phyloP scores from a whole-genome alignment of 345 rosid genomes.

The Linum usitatissimum region DNA sequence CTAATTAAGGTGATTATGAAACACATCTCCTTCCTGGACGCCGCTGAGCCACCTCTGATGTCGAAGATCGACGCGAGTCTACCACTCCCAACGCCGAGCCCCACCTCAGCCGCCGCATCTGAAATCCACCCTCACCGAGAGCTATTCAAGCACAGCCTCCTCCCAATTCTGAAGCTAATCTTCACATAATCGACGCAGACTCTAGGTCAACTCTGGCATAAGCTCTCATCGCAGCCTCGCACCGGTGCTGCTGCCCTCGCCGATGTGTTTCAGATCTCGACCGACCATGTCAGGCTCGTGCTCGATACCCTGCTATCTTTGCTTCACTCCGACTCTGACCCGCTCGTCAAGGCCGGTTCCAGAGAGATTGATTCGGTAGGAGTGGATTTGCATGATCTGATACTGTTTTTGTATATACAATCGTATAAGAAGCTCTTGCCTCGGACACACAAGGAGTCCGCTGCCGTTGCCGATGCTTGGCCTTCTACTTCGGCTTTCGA shows the following conservation, averaged over 20 bases:
- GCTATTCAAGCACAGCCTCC: conserved; percentile 90
- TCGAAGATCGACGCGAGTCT: conserved; percentile 7
- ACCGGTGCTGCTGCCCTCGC: conserved; percentile 53
- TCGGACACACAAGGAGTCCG: too few relatives aligned
- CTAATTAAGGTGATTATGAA: too few relatives aligned
- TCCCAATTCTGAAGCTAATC: conserved; percentile 84
- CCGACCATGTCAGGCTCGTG: conserved; percentile 74
- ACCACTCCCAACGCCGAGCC: too few relatives aligned
- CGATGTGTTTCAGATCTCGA: conserved; percentile 79
- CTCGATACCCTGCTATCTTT: conserved; percentile 80
- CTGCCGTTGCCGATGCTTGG: too few relatives aligned
- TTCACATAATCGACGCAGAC: conserved; percentile 71
- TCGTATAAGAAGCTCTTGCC: too few relatives aligned
- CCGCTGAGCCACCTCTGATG: background rate
- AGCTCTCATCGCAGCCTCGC: conserved; percentile 36
- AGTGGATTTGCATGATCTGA: conserved; percentile 78
- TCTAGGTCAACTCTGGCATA: conserved; percentile 58
- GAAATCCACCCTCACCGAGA: conserved; percentile 74
- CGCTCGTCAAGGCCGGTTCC: conserved; percentile 38
- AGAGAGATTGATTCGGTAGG: conserved; percentile 57
- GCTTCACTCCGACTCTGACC: conserved; percentile 69
- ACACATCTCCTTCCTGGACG: too few relatives aligned
- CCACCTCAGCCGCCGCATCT: too few relatives aligned
- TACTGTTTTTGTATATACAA: too few relatives aligned
- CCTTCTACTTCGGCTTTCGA: too few relatives aligned